Base-by-base conservation (phyloP, 345 rosid genomes). In the Eucalyptus fibrosa region DNA sequence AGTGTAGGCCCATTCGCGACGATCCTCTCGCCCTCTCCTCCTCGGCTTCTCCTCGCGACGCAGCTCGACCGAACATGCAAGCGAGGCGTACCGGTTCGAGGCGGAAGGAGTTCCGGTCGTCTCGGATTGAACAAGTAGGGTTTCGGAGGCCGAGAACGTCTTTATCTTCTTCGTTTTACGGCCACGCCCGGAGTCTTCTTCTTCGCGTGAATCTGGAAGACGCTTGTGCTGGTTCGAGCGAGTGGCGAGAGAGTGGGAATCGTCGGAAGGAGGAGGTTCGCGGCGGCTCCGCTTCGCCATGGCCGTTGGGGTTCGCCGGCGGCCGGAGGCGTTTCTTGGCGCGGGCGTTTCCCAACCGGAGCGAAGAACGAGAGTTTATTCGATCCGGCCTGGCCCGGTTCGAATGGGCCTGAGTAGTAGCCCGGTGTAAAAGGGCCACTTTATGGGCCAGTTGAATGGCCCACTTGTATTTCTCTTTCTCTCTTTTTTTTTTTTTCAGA, bases 1-100 rank as follows among this genome's bases (percentile, higher is more conserved):
- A 62, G 93, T 91, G 90, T 82, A 91, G 87, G 91, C 67, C 94
- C 94, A 94, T 89, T 72, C 89, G 87, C 95, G 94, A 50, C 88
- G 88, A 50, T 86, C 55, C 59, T 89, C 82, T 16, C 34, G 44
- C 65, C 50, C 83, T 7, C 82, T 88, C 45, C 88, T 45, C 77
- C 82, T 86, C 59, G 87, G 62, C 83, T 88, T 86, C 83, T 5
- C 40, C 69, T 65, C 34, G 21, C 47, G n/a, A 13, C 86, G 87
- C 47, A 8, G 47, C 40, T 60, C 67, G 53, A 60, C 23, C 45
- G 92, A 87, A 32, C 69, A 47, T 12, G 59, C 89, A 51, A 91
- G 90, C 55, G 90, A 81, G 10, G 44, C 56, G 89, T 90, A 90
- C 51, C 89, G 91, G 60, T 89, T 93, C 65, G 91, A 69, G 24